Evolutionary conservation across 345 rosid species (phyloP), one percentile per base, ranked within the genome.

Genomic region (Salix suchowensis): DNA sequence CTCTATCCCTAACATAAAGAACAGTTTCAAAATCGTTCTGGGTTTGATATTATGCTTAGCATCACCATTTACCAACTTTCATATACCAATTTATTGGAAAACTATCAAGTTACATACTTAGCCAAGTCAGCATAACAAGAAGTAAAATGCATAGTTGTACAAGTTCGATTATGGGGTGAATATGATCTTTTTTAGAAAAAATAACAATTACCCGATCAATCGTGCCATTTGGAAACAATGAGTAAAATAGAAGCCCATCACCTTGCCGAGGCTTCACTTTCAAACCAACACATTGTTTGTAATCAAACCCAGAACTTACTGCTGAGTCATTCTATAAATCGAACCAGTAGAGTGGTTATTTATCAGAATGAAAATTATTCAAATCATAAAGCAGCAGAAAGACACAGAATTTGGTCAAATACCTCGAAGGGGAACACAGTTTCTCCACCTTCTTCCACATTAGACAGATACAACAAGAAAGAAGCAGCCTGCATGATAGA

Each of bases 341-440:
- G 30, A 71, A 60, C 28, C 64, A 23, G 4, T 58, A 42, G 8
- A 7, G 40, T 15, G 44, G 37, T 74, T 37, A 82, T 10, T 10
- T 71, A 36, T 44, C 6, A 19, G 62, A 13, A 55, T 15, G 46
- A 15, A 40, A 65, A 77, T 11, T 9, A 60, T 55, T 50, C 5
- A 76, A 30, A 73, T 10, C 3, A 16, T 13, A 64, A 66, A 44
- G 48, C 46, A 68, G 32, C 23, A 46, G 39, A 34, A 74, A 13
- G 26, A 77, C 26, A 50, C 3, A n/a, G 39, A 67, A 61, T 73
- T n/a, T 76, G 36, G 42, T 50, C 67, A 67, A 74, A 75, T 84
- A 90, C 94, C 92, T 90, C 94, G 42, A 84, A 90, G 54, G 97
- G 96, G 76, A 90, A 91, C 97, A 90, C 88, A 37, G 97, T 91